A percentile compares a stretch with the other conserved stretches of the same genome.
phyloP scores from a whole-genome alignment of 352 stramenopile genomes.

The Pythium rishiriense region DNA sequence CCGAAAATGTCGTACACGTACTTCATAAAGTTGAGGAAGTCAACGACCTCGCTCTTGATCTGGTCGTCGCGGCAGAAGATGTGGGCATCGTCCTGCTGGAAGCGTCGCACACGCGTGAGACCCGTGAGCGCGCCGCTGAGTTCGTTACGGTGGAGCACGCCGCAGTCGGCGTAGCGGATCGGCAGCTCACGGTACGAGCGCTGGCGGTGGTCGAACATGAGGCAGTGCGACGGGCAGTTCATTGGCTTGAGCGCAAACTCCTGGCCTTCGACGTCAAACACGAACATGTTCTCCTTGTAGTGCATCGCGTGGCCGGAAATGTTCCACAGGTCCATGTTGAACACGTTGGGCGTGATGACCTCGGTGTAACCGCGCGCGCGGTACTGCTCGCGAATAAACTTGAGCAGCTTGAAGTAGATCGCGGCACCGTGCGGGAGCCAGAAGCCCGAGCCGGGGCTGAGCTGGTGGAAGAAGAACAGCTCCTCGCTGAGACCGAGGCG shows the following conservation, averaged over 20 bases:
- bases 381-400: slow-evolving; percentile 89
- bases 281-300: slow-evolving; percentile 97
- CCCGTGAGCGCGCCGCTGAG: slow-evolving; percentile 95
- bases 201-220: slow-evolving; percentile 96
- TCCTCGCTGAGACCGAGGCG: slow-evolving; percentile 95
- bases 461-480: slow-evolving; percentile 95
- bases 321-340: slow-evolving; percentile 98
- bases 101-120: slow-evolving; percentile 95
- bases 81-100: slow-evolving; percentile 99
- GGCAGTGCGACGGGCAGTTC: slow-evolving; percentile 98
- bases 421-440: slow-evolving; percentile 97
- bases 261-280: slow-evolving; percentile 62
- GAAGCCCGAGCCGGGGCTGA: slow-evolving; percentile 97
- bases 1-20: slow-evolving; percentile 94
- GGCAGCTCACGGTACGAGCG: slow-evolving; percentile 96
- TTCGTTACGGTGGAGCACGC: slow-evolving; percentile 95
- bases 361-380: slow-evolving; percentile 92
- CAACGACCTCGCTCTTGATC: slow-evolving; percentile 95
- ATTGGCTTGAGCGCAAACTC: slow-evolving; percentile 99
- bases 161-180: slow-evolving; percentile 95
- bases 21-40: slow-evolving; percentile 93
- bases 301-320: slow-evolving; percentile 97
- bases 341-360: slow-evolving; percentile 97
- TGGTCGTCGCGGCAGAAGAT: slow-evolving; percentile 97
- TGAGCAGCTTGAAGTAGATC: slow-evolving; percentile 97